Percentiles rank a stretch among this genome's conserved stretches.
Evolutionary conservation across 306 rosid species (phyloP).

Genomic region (Sindora glabra): DNA sequence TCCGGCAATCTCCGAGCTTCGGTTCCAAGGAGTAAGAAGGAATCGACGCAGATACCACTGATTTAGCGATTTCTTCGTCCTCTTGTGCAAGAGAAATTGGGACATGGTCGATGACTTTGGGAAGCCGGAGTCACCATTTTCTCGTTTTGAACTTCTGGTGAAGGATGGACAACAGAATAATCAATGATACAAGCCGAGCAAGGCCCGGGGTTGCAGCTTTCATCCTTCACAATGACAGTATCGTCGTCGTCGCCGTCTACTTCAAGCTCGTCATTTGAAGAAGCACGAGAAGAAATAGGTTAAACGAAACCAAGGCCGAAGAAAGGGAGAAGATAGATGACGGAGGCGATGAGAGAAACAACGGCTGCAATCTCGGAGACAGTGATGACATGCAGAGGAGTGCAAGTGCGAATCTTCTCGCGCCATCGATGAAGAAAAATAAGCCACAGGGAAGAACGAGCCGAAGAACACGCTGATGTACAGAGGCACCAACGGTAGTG

Average conservation of each 20-base stretch:
- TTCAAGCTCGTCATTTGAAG: constrained; percentile 40
- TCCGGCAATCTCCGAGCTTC: too few species aligned
- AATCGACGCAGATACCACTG: too few species aligned
- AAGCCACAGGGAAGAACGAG: constrained; percentile 72
- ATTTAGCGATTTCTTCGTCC: constrained; percentile 46
- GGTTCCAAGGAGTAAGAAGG: too few species aligned
- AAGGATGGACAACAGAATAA: constrained; percentile 18
- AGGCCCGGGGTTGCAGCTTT: constrained; percentile 22
- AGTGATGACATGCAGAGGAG: constrained; percentile 66
- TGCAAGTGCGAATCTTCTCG: constrained; percentile 74
- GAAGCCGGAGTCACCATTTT: neutral
- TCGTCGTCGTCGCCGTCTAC: constrained; percentile 48
- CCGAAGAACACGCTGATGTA: constrained; percentile 51
- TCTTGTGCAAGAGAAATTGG: constrained; percentile 14
- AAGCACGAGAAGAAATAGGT: constrained; percentile 44
- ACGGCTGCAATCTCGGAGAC: constrained; percentile 59
- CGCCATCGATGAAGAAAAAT: constrained; percentile 82
- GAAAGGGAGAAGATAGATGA: constrained; percentile 69
- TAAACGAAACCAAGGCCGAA: constrained; percentile 75
- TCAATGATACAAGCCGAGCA: constrained; percentile 38
- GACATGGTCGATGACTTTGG: neutral
- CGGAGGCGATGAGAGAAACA: constrained; percentile 55
- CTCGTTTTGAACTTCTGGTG: constrained; percentile 5
- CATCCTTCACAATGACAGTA: constrained; percentile 35
- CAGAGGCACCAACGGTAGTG: constrained; percentile 28